Percentiles rank a stretch among this genome's conserved stretches.
phyloP scores from a whole-genome alignment of 139 green algal genomes.

The Chlorella sp. region DNA sequence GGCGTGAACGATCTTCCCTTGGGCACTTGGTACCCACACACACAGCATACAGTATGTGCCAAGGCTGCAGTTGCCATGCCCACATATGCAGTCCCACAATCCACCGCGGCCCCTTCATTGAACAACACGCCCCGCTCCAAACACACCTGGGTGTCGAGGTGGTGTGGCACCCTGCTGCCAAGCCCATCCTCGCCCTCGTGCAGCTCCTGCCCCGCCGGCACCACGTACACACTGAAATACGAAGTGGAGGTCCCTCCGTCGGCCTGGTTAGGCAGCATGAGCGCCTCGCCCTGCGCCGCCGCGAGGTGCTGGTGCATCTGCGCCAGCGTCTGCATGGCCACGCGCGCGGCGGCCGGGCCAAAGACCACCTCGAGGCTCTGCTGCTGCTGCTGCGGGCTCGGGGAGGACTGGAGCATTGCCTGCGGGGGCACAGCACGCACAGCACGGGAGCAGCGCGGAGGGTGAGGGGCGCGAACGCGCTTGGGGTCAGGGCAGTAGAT shows the following conservation, averaged over 20 bases:
- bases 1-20: too few species aligned
- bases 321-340: slow-evolving; percentile 28
- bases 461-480: neutral
- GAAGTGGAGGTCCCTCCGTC: neutral
- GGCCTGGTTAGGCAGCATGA: slow-evolving; percentile 12
- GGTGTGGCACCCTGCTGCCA: too few species aligned
- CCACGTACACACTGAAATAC: neutral
- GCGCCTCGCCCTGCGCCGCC: slow-evolving; percentile 15
- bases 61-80: too few species aligned
- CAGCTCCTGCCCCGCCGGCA: neutral
- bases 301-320: slow-evolving; percentile 25
- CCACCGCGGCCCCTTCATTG: too few species aligned
- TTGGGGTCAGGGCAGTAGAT: neutral
- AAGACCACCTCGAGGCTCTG: slow-evolving; percentile 23
- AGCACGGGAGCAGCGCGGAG: neutral
- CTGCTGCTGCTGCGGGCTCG: neutral
- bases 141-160: too few species aligned
- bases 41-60: too few species aligned
- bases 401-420: neutral
- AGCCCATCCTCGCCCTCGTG: too few species aligned
- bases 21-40: too few species aligned
- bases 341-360: slow-evolving; percentile 7
- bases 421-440: slow-evolving; percentile 6
- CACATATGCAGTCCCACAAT: too few species aligned
- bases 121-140: too few species aligned